phyloP scores from a whole-genome alignment of 1,284 basidiomycete genomes.

The Omphalotus olearius region DNA sequence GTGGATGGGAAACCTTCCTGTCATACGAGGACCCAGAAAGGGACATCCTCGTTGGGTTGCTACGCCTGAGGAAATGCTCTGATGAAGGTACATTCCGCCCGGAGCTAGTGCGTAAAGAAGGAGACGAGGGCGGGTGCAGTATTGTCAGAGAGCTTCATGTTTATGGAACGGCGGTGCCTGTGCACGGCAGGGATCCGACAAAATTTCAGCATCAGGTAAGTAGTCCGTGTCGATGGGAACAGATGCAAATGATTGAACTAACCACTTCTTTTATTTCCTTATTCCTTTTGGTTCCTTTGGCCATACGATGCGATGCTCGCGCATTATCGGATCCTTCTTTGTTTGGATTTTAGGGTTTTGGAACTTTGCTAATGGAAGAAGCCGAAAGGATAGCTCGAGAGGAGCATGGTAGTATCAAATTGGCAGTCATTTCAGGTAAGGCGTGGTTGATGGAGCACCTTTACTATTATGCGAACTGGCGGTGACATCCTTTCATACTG shows the following conservation, averaged over 20 bases:
- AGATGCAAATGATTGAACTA: background rate
- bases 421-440: conserved; percentile 93
- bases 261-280: conserved; percentile 10
- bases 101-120: conserved; percentile 75
- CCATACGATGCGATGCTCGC: conserved; percentile 15
- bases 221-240: conserved; percentile 5
- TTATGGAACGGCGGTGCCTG: conserved; percentile 98
- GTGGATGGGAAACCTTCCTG: conserved; percentile 99
- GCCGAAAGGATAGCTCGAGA: conserved; percentile 98
- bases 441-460: conserved; percentile 3
- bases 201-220: conserved; percentile 93
- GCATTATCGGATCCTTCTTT: conserved; percentile 14
- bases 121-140: conserved; percentile 78
- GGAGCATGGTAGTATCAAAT: conserved; percentile 91
- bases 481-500: background rate
- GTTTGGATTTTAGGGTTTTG: conserved; percentile 71
- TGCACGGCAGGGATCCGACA: conserved; percentile 95
- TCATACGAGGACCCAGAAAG: conserved; percentile 98
- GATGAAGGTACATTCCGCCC: conserved; percentile 95
- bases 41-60: conserved; percentile 93
- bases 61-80: conserved; percentile 92
- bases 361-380: conserved; percentile 98
- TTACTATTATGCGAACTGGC: conserved; percentile 6
- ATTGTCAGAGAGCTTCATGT: conserved; percentile 97
- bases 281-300: background rate